Conservation (phyloP, 345 rosid genomes). For the Eucalyptus cladocalyx region DNA sequence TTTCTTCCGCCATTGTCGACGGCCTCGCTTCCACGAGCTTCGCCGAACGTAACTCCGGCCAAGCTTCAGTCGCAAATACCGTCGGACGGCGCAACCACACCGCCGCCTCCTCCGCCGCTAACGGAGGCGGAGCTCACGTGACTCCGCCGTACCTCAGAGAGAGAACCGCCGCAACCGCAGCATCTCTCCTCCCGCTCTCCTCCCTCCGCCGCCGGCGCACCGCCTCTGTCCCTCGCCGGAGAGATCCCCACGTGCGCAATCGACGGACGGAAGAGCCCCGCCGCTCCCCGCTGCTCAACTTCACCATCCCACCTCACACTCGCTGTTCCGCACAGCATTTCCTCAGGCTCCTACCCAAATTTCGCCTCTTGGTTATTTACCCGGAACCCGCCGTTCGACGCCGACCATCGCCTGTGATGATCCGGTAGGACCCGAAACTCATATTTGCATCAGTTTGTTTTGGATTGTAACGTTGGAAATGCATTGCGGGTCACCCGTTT, state of each 20-base stretch:
- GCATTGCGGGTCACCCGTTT: not conserved
- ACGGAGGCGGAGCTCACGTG: not conserved
- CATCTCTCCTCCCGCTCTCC: not conserved
- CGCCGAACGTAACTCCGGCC: not conserved
- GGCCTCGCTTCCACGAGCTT: not conserved
- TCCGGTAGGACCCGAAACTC: not conserved
- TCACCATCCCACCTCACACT: not conserved
- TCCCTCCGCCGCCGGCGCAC: not conserved
- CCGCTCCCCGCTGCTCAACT: not conserved
- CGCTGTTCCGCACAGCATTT: not conserved
- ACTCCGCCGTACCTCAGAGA: not conserved
- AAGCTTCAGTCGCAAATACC: not conserved
- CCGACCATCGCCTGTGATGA: not conserved
- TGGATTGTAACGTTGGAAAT: not conserved
- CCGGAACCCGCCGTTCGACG: not conserved
- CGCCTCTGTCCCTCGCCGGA: not conserved
- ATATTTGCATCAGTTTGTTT: not conserved
- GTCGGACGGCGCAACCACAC: not conserved
- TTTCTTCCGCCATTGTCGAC: not conserved
- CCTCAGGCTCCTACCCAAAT: not conserved
- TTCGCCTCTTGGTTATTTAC: not conserved
- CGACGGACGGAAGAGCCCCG: not conserved
- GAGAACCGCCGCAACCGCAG: not conserved
- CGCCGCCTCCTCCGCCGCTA: not conserved
- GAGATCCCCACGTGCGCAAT: not conserved